Conservation (phyloP, 257 asterid genomes). For the Scutellaria baicalensis region DNA sequence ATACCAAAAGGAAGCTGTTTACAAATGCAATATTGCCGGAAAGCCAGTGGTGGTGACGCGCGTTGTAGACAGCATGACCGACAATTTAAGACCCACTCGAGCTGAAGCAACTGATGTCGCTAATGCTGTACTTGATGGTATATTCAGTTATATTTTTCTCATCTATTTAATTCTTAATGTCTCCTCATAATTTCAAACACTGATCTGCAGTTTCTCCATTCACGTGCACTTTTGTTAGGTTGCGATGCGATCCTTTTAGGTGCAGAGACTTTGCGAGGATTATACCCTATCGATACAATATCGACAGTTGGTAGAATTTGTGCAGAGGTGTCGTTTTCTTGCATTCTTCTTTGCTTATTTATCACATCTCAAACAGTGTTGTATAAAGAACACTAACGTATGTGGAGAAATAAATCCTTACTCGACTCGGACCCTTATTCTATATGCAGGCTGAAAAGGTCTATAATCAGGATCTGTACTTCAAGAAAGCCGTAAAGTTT, state of each 20-base stretch:
- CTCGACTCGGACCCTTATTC: neutral
- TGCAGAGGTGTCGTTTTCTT: conserved; percentile 37
- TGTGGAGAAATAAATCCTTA: neutral
- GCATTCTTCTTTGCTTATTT: neutral
- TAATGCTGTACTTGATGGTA: conserved; percentile 95
- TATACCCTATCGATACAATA: conserved; percentile 48
- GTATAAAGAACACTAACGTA: neutral
- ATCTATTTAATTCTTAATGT: neutral
- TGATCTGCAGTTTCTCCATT: neutral
- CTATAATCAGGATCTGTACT: conserved; percentile 73
- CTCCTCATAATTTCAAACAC: neutral
- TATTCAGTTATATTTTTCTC: neutral
- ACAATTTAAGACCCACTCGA: conserved; percentile 94
- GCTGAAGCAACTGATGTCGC: conserved; percentile 99
- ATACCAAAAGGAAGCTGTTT: conserved; percentile 78
- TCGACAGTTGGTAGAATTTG: conserved; percentile 80
- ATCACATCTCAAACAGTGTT: neutral
- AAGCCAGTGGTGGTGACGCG: conserved; percentile 96
- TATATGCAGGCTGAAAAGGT: conserved; percentile 80
- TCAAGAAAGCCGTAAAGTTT: conserved; percentile 61
- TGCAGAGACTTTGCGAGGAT: conserved; percentile 54
- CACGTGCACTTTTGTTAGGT: conserved; percentile 20
- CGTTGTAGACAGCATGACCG: conserved; percentile 93
- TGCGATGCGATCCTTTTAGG: conserved; percentile 57
- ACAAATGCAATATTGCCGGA: conserved; percentile 91